Evolutionary conservation across 1,284 basidiomycete species (phyloP), one percentile per base, ranked within the genome.

Genomic region (Thecaphora frezii): DNA sequence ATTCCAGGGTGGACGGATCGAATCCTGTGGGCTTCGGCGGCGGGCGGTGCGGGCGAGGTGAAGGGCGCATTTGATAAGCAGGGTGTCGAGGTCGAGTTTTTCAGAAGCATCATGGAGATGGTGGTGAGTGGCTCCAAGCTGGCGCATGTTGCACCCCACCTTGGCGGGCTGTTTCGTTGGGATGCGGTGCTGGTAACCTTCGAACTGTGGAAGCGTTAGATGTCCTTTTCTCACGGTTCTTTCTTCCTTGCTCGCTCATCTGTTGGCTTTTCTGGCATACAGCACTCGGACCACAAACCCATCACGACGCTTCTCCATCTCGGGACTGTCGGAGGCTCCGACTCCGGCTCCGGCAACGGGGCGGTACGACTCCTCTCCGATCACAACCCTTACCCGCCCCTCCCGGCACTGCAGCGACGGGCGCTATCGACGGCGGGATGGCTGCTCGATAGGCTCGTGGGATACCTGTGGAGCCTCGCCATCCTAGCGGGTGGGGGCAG

Each of bases 1-100:
- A 83, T 84, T 7, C 94, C 94, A 0, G 88, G 93, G 21, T 98
- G 93, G 90, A 97, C 93, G 22, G 94, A 98, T 80, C 86, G 94
- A 41, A 86, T 98, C 44, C 82, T 98, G 67, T 96, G 92, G 78
- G 84, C 89, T 2, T 58, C 59, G 0, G 54, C 63, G 1, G 55
- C 63, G 1, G 28, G 22, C 3, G 43, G 7, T 49, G 28, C 33
- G 10, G 18, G 33, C 33, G 16, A 36, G 4, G 48, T 21, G 47
- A 19, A 13, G 53, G 83, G 88, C 69, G 83, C 84, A n/a, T 90
- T 91, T 0, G 66, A 63, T 21, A 46, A 19, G 36, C 62, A 63
- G 22, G 70, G 57, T 23, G 55, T 70, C 16, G 48, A 64, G 40
- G 71, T 73, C 46, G 76, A 78, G 54, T 66, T 78, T 41, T 77